phyloP scores from a whole-genome alignment of 2,329 filamentous ascomycete species.

The Periconia macrospinosa region DNA sequence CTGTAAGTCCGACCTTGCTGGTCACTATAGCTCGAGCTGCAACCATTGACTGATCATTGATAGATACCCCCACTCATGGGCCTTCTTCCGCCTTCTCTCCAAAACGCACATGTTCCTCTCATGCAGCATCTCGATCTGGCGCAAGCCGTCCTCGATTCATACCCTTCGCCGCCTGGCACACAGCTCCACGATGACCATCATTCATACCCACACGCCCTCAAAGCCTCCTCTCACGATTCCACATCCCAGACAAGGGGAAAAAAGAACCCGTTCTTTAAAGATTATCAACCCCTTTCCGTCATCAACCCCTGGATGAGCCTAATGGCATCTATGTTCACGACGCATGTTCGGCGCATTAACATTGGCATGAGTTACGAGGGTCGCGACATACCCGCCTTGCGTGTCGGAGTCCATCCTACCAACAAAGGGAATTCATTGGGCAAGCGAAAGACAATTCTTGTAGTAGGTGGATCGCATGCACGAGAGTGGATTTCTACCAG shows the following conservation, averaged over 20 bases:
- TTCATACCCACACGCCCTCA: slow-evolving; percentile 30
- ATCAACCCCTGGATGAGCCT: slow-evolving; percentile 91
- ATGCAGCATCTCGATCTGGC: slow-evolving; percentile 73
- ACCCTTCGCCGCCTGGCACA: slow-evolving; percentile 55
- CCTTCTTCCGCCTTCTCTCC: slow-evolving; percentile 74
- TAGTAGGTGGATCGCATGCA: slow-evolving; percentile 87
- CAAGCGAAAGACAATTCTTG: slow-evolving; percentile 73
- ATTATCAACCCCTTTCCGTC: slow-evolving; percentile 87
- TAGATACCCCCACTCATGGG: slow-evolving; percentile 73
- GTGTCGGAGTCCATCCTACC: slow-evolving; percentile 66
- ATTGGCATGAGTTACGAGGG: slow-evolving; percentile 89
- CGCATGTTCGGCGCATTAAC: slow-evolving; percentile 70
- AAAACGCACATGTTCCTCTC: slow-evolving; percentile 70
- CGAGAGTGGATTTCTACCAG: slow-evolving; percentile 95
- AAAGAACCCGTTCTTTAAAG: slow-evolving; percentile 73
- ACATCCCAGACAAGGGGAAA: slow-evolving; percentile 49
- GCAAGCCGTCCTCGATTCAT: slow-evolving; percentile 75
- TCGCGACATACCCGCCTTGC: slow-evolving; percentile 79
- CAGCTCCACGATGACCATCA: slow-evolving; percentile 27
- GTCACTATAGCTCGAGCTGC: background rate
- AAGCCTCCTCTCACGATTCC: slow-evolving; percentile 24
- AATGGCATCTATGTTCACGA: slow-evolving; percentile 85
- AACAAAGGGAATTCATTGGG: slow-evolving; percentile 49
- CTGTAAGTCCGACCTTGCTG: slow-evolving; percentile 55
- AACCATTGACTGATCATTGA: slow-evolving; percentile 2